phyloP scores from a whole-genome alignment of 2,329 filamentous ascomycete species.

The Harringtonia lauricola region DNA sequence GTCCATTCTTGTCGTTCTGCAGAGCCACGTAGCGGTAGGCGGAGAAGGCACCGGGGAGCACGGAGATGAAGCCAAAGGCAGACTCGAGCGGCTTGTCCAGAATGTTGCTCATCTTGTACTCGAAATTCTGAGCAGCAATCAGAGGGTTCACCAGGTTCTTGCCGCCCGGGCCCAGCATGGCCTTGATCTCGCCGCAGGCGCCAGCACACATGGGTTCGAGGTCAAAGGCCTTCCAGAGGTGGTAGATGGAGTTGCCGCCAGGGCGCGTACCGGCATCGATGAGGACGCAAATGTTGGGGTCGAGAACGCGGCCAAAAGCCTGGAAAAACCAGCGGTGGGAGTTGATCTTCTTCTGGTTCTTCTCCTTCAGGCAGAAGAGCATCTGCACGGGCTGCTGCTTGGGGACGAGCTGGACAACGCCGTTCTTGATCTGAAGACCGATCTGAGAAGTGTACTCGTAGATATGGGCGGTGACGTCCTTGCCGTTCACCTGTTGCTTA shows the following conservation, averaged over 20 bases:
- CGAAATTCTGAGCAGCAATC: conserved; percentile 94
- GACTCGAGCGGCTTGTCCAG: conserved; percentile 96
- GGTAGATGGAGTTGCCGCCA: conserved; percentile 89
- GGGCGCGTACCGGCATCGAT: conserved; percentile 94
- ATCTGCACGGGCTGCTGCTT: conserved; percentile 89
- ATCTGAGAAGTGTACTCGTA: conserved; percentile 92
- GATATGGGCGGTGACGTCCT: conserved; percentile 93
- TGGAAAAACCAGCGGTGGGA: conserved; percentile 99
- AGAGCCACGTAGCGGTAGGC: conserved; percentile 90
- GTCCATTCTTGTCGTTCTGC: conserved; percentile 91
- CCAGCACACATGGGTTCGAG: conserved; percentile 95
- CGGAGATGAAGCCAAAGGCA: conserved; percentile 94
- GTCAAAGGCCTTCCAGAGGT: conserved; percentile 97
- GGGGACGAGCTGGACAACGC: conserved; percentile 72
- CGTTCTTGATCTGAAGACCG: conserved; percentile 80
- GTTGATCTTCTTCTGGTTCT: conserved; percentile 99
- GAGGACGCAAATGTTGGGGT: conserved; percentile 94
- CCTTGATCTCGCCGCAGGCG: conserved; percentile 97
- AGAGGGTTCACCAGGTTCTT: conserved; percentile 88
- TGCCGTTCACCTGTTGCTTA: conserved; percentile 93
- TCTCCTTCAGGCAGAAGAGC: conserved; percentile 96
- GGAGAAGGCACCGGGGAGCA: conserved; percentile 95
- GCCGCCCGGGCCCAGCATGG: conserved; percentile 77
- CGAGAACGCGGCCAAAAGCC: conserved; percentile 81
- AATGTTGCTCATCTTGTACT: conserved; percentile 99